Base-by-base conservation (phyloP, 2,329 filamentous ascomycete species). In the Aspergillus sp. region DNA sequence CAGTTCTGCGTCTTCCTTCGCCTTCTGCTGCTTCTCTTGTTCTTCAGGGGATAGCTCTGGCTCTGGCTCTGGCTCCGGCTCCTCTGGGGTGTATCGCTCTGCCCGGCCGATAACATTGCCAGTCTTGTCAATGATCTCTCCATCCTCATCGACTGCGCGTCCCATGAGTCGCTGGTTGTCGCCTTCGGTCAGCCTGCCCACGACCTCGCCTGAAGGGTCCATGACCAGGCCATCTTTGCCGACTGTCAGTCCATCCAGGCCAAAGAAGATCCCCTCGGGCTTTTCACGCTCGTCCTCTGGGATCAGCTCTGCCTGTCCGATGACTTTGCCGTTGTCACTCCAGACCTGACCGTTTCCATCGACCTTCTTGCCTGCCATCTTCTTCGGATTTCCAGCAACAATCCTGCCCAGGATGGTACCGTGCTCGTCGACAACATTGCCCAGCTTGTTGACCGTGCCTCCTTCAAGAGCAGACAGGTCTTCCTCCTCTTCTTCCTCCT, bases 101-200 rank as follows among this genome's bases (percentile, higher is more conserved):
- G 86, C 86, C 60, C 82, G 85, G 25, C 88, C 88, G 35, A 90
- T 78, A 12, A 80, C 79, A 66, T 90, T 90, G 12, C 87, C 87
- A n/a, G 80, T 77, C 62, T 82, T 84, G 67, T 90, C 87, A 3
- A 87, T 74, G 39, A 90, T 82, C 46, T 90, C 88, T 9, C 88
- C 88, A 58, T 90, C 87, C 27, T 87, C 78, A 57, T 90, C 87
- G 15, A 90, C 87, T 31, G 80, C 75, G 70, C 87, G 87, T 25
- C 87, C 87, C 55, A 84, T 81, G 17, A 90, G 80, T 55, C 81
- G 81, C 74, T 87, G 86, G 7, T 80, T 68, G 49, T 90, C 87
- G 12, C 88, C 88, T 58, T 88, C 83, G 3, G 85, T 74, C 5
- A 90, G 74, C 46, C 82, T 82, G 35, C 88, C 88, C 14, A 72